phyloP scores from a whole-genome alignment of 2,329 filamentous ascomycete species.

The Penicillium digitatum region DNA sequence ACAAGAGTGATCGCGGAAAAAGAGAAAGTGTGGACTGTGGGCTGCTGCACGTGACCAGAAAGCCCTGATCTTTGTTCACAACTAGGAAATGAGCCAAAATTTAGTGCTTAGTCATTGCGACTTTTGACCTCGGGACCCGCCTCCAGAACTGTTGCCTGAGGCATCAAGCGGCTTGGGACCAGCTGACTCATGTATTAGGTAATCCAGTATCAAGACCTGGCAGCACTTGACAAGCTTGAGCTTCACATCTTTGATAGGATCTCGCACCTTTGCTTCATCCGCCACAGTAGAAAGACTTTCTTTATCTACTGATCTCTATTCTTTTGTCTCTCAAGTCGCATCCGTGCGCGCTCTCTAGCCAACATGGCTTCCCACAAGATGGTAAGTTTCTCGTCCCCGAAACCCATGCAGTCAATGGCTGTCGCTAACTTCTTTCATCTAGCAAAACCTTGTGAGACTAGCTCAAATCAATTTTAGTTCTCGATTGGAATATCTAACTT shows the following conservation, averaged over 20 bases:
- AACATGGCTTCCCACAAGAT: conserved; percentile 79
- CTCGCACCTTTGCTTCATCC: conserved; percentile 17
- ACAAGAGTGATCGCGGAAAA: conserved; percentile 28
- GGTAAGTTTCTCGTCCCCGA: conserved; percentile 59
- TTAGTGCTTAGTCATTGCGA: not conserved
- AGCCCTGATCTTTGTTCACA: conserved; percentile 6
- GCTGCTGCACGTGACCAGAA: conserved; percentile 10
- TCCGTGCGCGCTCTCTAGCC: conserved; percentile 40
- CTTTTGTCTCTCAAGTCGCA: conserved; percentile 42
- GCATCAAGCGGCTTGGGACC: not conserved
- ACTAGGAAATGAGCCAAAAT: not conserved
- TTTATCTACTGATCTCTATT: conserved; percentile 27
- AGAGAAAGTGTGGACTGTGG: conserved; percentile 38
- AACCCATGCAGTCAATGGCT: conserved; percentile 43
- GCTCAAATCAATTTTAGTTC: not conserved
- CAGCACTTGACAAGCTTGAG: conserved; percentile 17
- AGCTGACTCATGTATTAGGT: conserved; percentile 4
- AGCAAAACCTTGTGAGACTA: conserved; percentile 62
- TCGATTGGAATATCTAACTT: conserved; percentile 45
- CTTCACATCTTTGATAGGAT: conserved; percentile 16
- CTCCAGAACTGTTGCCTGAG: not conserved
- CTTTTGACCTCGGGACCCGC: too few species aligned
- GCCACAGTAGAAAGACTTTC: conserved; percentile 14
- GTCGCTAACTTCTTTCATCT: conserved; percentile 43
- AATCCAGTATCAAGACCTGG: conserved; percentile 8